A percentile compares a stretch with the other conserved stretches of the same genome.
Conservation (phyloP, 169 alveolate species). For the Babesia divergens region DNA sequence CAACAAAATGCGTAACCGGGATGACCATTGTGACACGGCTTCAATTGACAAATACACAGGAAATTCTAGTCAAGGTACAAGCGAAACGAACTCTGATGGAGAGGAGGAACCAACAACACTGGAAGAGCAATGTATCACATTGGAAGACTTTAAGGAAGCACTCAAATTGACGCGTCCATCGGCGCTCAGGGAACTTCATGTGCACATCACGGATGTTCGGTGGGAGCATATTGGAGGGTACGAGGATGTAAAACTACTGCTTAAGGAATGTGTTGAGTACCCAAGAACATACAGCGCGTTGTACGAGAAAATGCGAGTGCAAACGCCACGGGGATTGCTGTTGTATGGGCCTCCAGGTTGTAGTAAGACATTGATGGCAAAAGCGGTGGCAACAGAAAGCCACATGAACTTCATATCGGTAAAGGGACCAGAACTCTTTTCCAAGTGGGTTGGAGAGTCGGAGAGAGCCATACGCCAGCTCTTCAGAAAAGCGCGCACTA, state of each 20-base stretch:
- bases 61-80: neutral
- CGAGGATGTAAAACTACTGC: conserved; percentile 86
- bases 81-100: neutral
- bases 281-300: conserved; percentile 92
- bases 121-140: conserved; percentile 1
- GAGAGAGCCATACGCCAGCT: conserved; percentile 95
- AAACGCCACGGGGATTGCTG: conserved; percentile 95
- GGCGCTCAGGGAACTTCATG: conserved; percentile 78
- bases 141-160: conserved; percentile 50
- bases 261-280: conserved; percentile 96
- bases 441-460: conserved; percentile 99
- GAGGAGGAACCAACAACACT: too few relatives aligned
- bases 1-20: neutral
- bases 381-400: conserved; percentile 98
- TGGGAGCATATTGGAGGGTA: conserved; percentile 99
- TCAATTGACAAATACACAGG: neutral
- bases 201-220: conserved; percentile 91
- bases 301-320: conserved; percentile 83
- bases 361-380: conserved; percentile 98
- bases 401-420: conserved; percentile 96
- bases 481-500: conserved; percentile 93
- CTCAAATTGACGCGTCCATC: conserved; percentile 67
- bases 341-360: conserved; percentile 99
- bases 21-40: neutral
- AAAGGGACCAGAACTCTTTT: conserved; percentile 98